Conservation (phyloP, 192 early-diverging fungal genomes). For the Rhizophagus clarus region DNA sequence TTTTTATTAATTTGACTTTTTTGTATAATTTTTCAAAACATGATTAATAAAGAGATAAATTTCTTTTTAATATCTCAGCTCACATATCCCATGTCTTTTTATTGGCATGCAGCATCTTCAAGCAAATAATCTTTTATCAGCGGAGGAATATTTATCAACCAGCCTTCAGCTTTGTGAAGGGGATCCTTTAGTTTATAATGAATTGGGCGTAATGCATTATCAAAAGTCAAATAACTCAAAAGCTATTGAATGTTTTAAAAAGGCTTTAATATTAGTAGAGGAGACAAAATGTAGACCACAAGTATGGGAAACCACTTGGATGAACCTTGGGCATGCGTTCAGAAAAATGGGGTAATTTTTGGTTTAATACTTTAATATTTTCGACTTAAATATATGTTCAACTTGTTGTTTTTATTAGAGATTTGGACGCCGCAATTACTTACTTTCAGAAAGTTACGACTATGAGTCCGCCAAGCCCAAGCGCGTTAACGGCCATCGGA, state of each 20-base stretch:
- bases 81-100: constrained; percentile 70
- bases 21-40: background rate
- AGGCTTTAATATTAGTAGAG: constrained; percentile 54
- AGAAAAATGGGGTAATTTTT: constrained; percentile 56
- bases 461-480: constrained; percentile 44
- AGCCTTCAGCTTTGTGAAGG: constrained; percentile 54
- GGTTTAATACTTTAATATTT: background rate
- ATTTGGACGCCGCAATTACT: constrained; percentile 39
- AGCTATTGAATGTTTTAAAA: constrained; percentile 56
- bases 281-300: constrained; percentile 44
- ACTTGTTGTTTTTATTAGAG: constrained; percentile 23
- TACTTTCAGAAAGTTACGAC: constrained; percentile 48
- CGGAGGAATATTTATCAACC: constrained; percentile 59
- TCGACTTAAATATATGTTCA: too few species aligned
- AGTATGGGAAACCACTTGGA: constrained; percentile 64
- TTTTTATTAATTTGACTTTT: background rate
- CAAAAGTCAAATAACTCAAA: constrained; percentile 48
- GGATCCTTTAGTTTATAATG: constrained; percentile 74
- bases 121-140: constrained; percentile 55
- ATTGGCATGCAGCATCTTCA: constrained; percentile 80
- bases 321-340: constrained; percentile 71
- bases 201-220: constrained; percentile 68
- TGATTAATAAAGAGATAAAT: background rate
- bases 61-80: constrained; percentile 41
- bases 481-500: constrained; percentile 39